Evolutionary conservation across 1,284 basidiomycete species (phyloP).

Genomic region (Microstroma glucosiphilum): DNA sequence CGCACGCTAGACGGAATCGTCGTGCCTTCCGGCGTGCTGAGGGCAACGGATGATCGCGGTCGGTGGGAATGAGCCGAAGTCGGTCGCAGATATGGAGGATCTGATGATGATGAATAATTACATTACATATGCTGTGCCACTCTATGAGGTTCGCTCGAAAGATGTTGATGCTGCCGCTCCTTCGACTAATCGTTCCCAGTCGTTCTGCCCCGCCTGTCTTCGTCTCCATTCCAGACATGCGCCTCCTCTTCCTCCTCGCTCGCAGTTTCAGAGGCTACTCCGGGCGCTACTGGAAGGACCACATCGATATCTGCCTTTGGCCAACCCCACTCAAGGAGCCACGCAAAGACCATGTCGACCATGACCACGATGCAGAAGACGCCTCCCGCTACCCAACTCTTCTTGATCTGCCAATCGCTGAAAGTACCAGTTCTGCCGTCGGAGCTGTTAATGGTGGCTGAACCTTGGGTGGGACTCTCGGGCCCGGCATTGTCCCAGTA

Average conservation of each 20-base stretch:
- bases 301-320: conserved; percentile 64
- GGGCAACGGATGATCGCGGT: not conserved
- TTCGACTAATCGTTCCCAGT: too few species aligned
- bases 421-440: too few species aligned
- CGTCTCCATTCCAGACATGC: not conserved
- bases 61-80: not conserved
- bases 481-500: conserved; percentile 57
- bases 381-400: conserved; percentile 59
- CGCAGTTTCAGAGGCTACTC: not conserved
- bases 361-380: conserved; percentile 71
- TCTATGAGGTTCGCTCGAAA: too few species aligned
- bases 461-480: conserved; percentile 55
- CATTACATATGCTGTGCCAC: too few species aligned
- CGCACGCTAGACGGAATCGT: conserved; percentile 43
- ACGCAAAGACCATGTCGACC: conserved; percentile 72
- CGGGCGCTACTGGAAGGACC: not conserved
- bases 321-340: conserved; percentile 68
- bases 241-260: conserved; percentile 1
- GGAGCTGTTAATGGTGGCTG: too few species aligned
- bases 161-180: too few species aligned
- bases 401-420: too few species aligned
- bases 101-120: too few species aligned
- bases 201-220: not conserved
- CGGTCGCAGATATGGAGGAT: too few species aligned
- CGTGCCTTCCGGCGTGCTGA: conserved; percentile 24